Base-by-base conservation (phyloP, 495 filamentous ascomycete genomes). In the Podospora bellae-mahoneyi region DNA sequence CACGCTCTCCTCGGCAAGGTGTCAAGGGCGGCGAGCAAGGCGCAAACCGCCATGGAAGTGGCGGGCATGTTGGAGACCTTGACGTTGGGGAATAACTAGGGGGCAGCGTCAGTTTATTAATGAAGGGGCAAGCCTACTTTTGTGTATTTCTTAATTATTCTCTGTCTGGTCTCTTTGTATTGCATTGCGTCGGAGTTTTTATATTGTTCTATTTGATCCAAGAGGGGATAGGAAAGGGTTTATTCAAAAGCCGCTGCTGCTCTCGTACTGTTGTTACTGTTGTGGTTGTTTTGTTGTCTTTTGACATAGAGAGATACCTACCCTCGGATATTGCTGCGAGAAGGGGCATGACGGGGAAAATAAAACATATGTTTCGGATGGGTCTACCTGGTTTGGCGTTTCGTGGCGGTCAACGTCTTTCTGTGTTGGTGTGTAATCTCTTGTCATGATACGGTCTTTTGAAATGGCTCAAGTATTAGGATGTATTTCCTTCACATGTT, bases 1-100 rank as follows among this genome's bases (percentile, higher is more conserved):
- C 82, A 84, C 67, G 75, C 77, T 30, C 80, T 98, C 68, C 88
- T 90, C 69, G 77, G 81, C 44, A 83, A 86, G 30, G 93, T 97
- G 19, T 86, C 87, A 27, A 78, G 84, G 27, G 91, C 95, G 77
- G 91, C 94, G 20, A 91, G 96, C 76, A 86, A 87, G 73, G 88
- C 90, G 16, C 91, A 97, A 75, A 84, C 89, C 76, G 92, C 92
- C 2, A 88, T 84, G 65, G 85, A 89, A 78, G 92, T 90, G 5
- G 85, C 83, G 67, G 94, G 94, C 1, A 97, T 97, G 93, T 75
- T 97, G 66, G 91, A 90, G 66, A 90, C 92, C 83, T 76, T 97
- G 53, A 80, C 86, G 68, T 78, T 80, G 57, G 67, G 64, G n/a
- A 60, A 60, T 59, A 55, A 64, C 26, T 67, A 30, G 20, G 20